These are phyloP conservation scores for Elsinoe arachidis DNA, from an alignment of 2,329 filamentous ascomycete species.

Conservation along the genomic window DNA sequence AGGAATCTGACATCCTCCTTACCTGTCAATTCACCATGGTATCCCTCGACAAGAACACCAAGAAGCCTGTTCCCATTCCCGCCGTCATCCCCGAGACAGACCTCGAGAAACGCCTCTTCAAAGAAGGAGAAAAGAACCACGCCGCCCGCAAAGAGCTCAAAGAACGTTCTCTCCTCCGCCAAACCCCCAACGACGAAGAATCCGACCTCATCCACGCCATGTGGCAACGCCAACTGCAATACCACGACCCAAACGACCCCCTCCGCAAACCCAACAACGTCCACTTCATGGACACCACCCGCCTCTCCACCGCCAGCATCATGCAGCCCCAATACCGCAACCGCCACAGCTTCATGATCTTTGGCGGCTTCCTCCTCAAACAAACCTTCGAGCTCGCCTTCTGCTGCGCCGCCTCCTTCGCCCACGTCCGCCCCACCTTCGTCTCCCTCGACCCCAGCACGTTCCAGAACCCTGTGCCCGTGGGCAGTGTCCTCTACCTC, in stretches of 20 bases:
- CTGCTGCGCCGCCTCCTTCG: slow-evolving; percentile 63
- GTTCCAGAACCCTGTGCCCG: slow-evolving; percentile 66
- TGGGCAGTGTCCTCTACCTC: slow-evolving; percentile 66
- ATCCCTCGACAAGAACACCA: slow-evolving; percentile 59
- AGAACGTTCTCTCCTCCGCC: slow-evolving; percentile 52
- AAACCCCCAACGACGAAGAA: slow-evolving; percentile 62
- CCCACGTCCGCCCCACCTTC: slow-evolving; percentile 61
- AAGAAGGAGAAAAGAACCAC: slow-evolving; percentile 56
- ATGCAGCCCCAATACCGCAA: slow-evolving; percentile 69
- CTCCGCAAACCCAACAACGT: slow-evolving; percentile 49
- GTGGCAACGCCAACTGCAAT: slow-evolving; percentile 60
- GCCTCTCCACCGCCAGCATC: slow-evolving; percentile 58
- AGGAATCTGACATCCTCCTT: slow-evolving; percentile 55
- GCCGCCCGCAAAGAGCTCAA: slow-evolving; percentile 56
- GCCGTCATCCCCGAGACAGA: slow-evolving; percentile 54
- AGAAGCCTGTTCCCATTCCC: slow-evolving; percentile 55
- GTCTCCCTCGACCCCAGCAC: slow-evolving; percentile 64
- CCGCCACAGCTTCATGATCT: slow-evolving; percentile 68
- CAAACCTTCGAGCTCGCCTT: slow-evolving; percentile 70
- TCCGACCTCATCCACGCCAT: slow-evolving; percentile 64
- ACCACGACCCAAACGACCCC: slow-evolving; percentile 51
- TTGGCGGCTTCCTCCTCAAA: slow-evolving; percentile 65
- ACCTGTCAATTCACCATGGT: slow-evolving; percentile 75
- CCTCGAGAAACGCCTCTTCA: slow-evolving; percentile 57
- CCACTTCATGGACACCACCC: slow-evolving; percentile 54